Evolutionary conservation across 495 filamentous ascomycete genomes (phyloP), one percentile per base, ranked within the genome.

Genomic region (Penicillium samsonianum): DNA sequence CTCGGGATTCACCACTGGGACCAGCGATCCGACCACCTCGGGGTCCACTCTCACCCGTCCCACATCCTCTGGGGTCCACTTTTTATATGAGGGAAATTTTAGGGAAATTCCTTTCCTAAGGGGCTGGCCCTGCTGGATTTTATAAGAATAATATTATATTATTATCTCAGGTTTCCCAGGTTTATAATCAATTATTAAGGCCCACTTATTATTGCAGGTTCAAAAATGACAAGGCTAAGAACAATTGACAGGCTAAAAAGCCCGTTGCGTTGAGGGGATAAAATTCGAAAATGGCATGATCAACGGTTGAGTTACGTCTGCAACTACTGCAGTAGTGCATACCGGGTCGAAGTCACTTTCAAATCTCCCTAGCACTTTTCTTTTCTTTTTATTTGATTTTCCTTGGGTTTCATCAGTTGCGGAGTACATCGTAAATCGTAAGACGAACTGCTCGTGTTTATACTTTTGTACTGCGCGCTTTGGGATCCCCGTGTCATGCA

Each of bases 11-110:
- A n/a, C 26, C 26, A 28, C 26, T 35, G 19, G 30, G 31, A 31
- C 47, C 31, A 33, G 30, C 46, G 41, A 20, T 54, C 51, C 38
- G 51, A 54, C 41, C 40, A 8, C 7, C 8, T n/a, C n/a, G n/a
- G n/a, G n/a, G n/a, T 44, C 53, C 53, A 57, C 49, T 43, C 52
- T 23, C n/a, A 10, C 38, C 44, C 16, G 41, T 8, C 38, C 48
- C 46, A 49, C 46, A 11, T 49, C 25, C 17, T 17, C 1, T n/a
- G n/a, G 2, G 43, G 23, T 33, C 42, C 54, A 41, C 53, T n/a
- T n/a, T n/a, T n/a, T n/a, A n/a, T n/a, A n/a, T n/a, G 12, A 14
- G 30, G 4, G 30, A 33, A 33, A 33, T 33, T 33, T n/a, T n/a
- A n/a, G n/a, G n/a, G n/a, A 0, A 12, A 3, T 14, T 33, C 1